Base-by-base conservation (phyloP, 805 yeast species). In the Saccharomycopsis sp. region DNA sequence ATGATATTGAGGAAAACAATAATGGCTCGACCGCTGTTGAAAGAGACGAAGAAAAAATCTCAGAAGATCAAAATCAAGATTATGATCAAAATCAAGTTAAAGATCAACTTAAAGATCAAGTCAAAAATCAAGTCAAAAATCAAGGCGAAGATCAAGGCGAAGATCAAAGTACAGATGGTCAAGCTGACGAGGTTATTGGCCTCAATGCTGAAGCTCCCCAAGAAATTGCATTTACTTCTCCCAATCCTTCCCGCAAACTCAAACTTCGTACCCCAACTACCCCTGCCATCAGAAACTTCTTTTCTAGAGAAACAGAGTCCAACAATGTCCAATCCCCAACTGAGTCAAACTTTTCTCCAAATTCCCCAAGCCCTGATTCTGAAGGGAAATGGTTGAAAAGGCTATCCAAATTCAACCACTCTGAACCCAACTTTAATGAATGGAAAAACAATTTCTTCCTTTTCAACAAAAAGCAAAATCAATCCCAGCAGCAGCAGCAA, bases 361-460 rank as follows among this genome's bases (percentile, higher is more conserved):
- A 27, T 33, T 25, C 19, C 10, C 23, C 42, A 21, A 23, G 30
- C n/a, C 10, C 20, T 35, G 45, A 37, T 7, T 9, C n/a, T 12
- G 46, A 45, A 6, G 30, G 9, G 18, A 36, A 34, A 13, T 46
- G 49, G 49, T 21, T 39, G 9, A 46, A 40, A 36, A 36, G 41
- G 26, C 10, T 44, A 2, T 36, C 48, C 12, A 43, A 39, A 27
- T 38, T 46, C 32, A 46, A 41, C 9, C 47, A 43, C 15, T 35
- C 37, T 17, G 49, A 46, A 19, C 46, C 38, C 7, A 37, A 37
- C 21, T 38, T 41, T 29, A 38, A 37, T 16, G 49, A 46, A 13
- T 46, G 49, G 49, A 39, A 45, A n/a, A 30, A 31, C 20, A 46
- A 37, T 32, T 38, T 46, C 10, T 39, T 46, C 34, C 33, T 21